These are phyloP conservation scores for Kwoniella dejecticola DNA, from an alignment of 768 basidiomycete genomes.

Conservation along the genomic window DNA sequence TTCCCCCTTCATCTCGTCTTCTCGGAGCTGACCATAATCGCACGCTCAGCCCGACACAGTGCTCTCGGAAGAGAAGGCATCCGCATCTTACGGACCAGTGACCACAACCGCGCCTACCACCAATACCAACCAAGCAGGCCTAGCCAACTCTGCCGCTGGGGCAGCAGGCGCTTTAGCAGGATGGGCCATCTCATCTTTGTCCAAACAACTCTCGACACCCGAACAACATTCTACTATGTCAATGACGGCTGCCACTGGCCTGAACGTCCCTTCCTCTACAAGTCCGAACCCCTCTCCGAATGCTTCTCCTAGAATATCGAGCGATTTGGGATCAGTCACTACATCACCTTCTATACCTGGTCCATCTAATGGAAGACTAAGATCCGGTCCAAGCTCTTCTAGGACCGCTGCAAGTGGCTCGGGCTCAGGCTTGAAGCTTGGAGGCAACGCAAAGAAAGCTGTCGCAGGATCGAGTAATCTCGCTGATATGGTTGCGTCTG, in stretches of 20 bases:
- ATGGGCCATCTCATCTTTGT: conserved; percentile 90
- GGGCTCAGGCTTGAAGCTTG: conserved; percentile 20
- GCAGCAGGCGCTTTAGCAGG: conserved; percentile 90
- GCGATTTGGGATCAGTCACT: conserved; percentile 19
- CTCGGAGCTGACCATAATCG: no score
- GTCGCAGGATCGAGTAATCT: conserved; percentile 51
- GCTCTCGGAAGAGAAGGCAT: conserved; percentile 51
- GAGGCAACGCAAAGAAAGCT: conserved; percentile 16
- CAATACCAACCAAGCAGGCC: conserved; percentile 56
- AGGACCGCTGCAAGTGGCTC: no score
- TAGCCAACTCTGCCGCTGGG: conserved; percentile 84
- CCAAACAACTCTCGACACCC: conserved; percentile 72
- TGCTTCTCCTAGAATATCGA: conserved; percentile 14
- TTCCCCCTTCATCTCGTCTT: no score
- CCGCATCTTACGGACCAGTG: conserved; percentile 43
- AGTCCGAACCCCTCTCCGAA: conserved; percentile 10
- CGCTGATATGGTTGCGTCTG: conserved; percentile 59
- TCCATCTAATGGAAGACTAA: neutral
- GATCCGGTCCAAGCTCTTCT: neutral
- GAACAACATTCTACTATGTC: conserved; percentile 74
- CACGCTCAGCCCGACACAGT: conserved; percentile 72
- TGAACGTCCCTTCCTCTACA: conserved; percentile 32
- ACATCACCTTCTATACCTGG: neutral
- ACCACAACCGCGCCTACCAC: conserved; percentile 49
- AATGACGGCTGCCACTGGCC: conserved; percentile 59